phyloP scores from a whole-genome alignment of 495 filamentous ascomycete species.

The Xylaria bambusicola region DNA sequence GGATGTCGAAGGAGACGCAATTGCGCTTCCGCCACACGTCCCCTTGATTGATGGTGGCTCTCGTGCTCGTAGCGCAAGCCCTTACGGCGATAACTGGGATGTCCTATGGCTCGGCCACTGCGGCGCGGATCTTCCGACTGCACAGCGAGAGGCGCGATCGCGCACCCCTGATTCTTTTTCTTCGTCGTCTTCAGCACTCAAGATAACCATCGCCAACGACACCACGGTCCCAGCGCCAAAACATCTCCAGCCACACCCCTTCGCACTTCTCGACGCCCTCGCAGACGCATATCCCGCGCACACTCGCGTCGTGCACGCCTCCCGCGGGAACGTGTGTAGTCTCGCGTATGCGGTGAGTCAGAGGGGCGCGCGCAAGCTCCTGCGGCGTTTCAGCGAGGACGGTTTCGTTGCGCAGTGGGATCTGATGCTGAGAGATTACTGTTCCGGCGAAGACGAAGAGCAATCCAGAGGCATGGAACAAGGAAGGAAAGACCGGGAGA shows the following conservation, averaged over 20 bases:
- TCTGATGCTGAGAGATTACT: constrained; percentile 49
- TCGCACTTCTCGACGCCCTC: constrained; percentile 42
- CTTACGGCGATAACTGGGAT: constrained; percentile 52
- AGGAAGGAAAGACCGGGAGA: not conserved
- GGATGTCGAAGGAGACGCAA: too few species aligned
- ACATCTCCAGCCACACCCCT: constrained; percentile 48
- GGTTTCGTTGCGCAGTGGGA: constrained; percentile 46
- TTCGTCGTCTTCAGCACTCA: constrained; percentile 30
- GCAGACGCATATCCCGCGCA: constrained; percentile 42
- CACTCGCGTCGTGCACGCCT: constrained; percentile 47
- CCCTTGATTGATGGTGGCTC: not conserved
- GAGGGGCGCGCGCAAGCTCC: constrained; percentile 45
- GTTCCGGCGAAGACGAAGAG: constrained; percentile 33
- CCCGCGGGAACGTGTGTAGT: constrained; percentile 43
- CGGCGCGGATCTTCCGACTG: constrained; percentile 43
- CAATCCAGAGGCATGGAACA: too few species aligned
- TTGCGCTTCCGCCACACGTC: too few species aligned
- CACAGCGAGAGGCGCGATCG: not conserved
- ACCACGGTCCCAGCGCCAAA: constrained; percentile 40
- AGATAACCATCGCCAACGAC: constrained; percentile 38
- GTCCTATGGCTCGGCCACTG: constrained; percentile 55
- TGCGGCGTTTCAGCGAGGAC: constrained; percentile 38
- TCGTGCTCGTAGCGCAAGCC: not conserved
- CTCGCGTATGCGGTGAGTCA: constrained; percentile 51
- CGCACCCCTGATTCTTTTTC: not conserved